Percentiles rank a stretch among this genome's conserved stretches.
Evolutionary conservation across 441 rosid species (phyloP).

Genomic region (Populus trichocarpa): DNA sequence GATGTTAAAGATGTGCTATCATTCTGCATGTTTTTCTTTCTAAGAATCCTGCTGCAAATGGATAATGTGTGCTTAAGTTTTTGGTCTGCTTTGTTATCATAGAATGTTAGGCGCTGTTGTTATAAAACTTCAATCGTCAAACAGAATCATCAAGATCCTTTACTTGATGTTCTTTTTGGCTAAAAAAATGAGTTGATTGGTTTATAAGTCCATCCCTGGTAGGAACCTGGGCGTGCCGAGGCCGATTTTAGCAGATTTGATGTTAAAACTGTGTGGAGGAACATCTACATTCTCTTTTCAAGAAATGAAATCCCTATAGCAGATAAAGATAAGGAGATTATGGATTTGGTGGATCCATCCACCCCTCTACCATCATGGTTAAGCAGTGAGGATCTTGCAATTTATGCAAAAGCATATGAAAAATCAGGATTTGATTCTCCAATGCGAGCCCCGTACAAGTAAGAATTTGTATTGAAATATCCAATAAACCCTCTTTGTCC

Average conservation of each 20-base stretch:
- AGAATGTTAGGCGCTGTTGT: too few relatives aligned
- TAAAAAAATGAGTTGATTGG: not conserved
- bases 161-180: too few relatives aligned
- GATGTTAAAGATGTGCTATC: too few relatives aligned
- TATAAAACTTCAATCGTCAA: too few relatives aligned
- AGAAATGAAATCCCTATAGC: constrained; percentile 36
- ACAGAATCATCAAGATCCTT: too few relatives aligned
- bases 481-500: not conserved
- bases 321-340: constrained; percentile 26
- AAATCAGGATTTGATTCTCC: constrained; percentile 35
- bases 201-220: not conserved
- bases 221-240: constrained; percentile 33
- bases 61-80: too few relatives aligned
- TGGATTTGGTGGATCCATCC: constrained; percentile 36
- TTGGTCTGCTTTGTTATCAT: too few relatives aligned
- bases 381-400: constrained; percentile 21
- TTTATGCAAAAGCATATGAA: constrained; percentile 21
- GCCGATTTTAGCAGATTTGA: constrained; percentile 29
- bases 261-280: constrained; percentile 25
- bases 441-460: constrained; percentile 31
- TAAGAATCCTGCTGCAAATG: not conserved
- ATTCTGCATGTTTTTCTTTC: not conserved
- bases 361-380: constrained; percentile 29
- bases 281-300: constrained; percentile 33
- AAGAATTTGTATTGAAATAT: not conserved